Percentiles rank a stretch among this genome's conserved stretches.
These are phyloP conservation scores for Penicillium sp. DNA, from an alignment of 2,329 filamentous ascomycete species.

Conservation along the genomic window DNA sequence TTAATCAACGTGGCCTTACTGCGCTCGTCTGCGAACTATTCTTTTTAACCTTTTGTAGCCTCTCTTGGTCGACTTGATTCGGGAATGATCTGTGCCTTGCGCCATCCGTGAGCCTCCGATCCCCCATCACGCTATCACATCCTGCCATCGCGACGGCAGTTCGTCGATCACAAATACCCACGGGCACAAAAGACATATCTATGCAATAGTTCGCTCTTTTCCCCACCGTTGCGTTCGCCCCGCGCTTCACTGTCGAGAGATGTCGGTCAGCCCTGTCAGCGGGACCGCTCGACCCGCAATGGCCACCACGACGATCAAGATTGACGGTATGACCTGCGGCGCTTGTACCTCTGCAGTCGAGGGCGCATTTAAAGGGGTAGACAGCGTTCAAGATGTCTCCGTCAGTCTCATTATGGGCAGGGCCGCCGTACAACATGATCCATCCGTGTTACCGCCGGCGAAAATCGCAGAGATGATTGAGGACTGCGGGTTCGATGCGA, in stretches of 20 bases:
- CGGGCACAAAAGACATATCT: not conserved
- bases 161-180: not conserved
- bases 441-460: conserved; percentile 70
- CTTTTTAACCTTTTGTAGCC: conserved; percentile 5
- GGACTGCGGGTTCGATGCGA: conserved; percentile 87
- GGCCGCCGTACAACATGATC: conserved; percentile 90
- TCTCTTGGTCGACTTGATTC: conserved; percentile 9
- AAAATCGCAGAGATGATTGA: conserved; percentile 83
- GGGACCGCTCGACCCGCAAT: conserved; percentile 53
- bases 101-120: conserved; percentile 26
- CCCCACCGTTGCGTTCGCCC: not conserved
- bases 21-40: not conserved
- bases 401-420: conserved; percentile 94
- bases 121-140: conserved; percentile 16
- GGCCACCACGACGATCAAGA: conserved; percentile 86
- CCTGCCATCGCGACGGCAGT: conserved; percentile 10
- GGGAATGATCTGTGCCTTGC: conserved; percentile 21
- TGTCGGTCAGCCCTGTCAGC: conserved; percentile 23
- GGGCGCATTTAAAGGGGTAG: conserved; percentile 78
- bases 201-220: conserved; percentile 19
- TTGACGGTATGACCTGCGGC: conserved; percentile 86
- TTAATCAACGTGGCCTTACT: conserved; percentile 15
- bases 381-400: conserved; percentile 81
- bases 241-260: conserved; percentile 10
- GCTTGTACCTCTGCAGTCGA: conserved; percentile 96